These are phyloP conservation scores for Aphelidium insulamus DNA, from an alignment of 371 early-diverging fungal species.

Conservation along the genomic window DNA sequence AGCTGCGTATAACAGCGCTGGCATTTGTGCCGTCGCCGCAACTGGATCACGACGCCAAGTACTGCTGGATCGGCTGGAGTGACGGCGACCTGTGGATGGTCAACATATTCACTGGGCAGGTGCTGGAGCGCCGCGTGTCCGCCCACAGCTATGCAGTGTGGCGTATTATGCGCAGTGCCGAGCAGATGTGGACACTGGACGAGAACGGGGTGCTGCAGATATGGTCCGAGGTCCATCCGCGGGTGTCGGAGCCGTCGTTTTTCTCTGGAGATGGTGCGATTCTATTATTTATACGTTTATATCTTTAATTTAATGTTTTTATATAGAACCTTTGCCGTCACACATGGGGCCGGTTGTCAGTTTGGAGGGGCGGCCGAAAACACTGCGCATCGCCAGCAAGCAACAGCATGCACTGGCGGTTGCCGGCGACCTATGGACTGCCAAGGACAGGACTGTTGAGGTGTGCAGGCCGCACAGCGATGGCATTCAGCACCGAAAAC, in stretches of 20 bases:
- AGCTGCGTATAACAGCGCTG: slow-evolving; percentile 2
- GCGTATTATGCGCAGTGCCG: slow-evolving; percentile 31
- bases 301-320: too few relatives aligned
- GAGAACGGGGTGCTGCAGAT: slow-evolving; percentile 39
- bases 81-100: slow-evolving; percentile 32
- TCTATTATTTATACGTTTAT: too few relatives aligned
- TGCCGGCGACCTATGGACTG: slow-evolving; percentile 31
- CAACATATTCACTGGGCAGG: slow-evolving; percentile 19
- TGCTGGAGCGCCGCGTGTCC: slow-evolving; percentile 21
- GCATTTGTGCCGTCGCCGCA: slow-evolving; percentile 14
- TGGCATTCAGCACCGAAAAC: slow-evolving; percentile 5
- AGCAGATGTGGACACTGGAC: slow-evolving; percentile 48
- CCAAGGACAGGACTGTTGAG: slow-evolving; percentile 24
- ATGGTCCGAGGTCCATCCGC: slow-evolving; percentile 28
- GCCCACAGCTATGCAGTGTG: slow-evolving; percentile 30
- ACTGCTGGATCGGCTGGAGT: slow-evolving; percentile 35
- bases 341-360: slow-evolving; percentile 9
- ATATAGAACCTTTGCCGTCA: too few relatives aligned
- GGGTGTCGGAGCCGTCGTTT: too few relatives aligned
- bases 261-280: too few relatives aligned
- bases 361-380: slow-evolving; percentile 11
- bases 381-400: slow-evolving; percentile 14
- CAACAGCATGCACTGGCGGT: slow-evolving; percentile 19
- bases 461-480: slow-evolving; percentile 13
- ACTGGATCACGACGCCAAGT: slow-evolving; percentile 24